Evolutionary conservation across 768 basidiomycete species (phyloP), one percentile per base, ranked within the genome.

Genomic region (Phanerodontia chrysosporium): DNA sequence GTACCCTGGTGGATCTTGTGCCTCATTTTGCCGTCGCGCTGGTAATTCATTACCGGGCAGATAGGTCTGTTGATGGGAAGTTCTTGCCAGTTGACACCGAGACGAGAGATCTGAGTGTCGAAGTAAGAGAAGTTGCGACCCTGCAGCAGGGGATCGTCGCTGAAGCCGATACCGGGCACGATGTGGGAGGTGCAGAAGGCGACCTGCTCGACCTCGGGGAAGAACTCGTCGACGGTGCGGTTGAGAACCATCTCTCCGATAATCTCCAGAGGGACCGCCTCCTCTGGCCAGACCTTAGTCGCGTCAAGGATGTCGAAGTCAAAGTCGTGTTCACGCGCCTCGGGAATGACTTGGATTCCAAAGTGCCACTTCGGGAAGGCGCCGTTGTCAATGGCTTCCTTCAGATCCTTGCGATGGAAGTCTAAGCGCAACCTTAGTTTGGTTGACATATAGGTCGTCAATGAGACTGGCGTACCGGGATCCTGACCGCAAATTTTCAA

Each of bases 221-320:
- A 95, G 75, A 82, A 95, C 65, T 91, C 89, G 54, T 87, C 82
- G 25, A 87, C 84, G 0, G 73, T 77, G 22, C 82, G 76, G 64
- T 89, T 76, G 32, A 90, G 70, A 1, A 84, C 80, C 65, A 95
- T 72, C 69, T 89, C 87, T 35, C 92, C 93, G 51, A 95, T 86
- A 61, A 82, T 77, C 64, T 88, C 77, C 14, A 95, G 76, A 0
- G 93, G 92, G 0, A 94, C 84, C 2, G 86, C 70, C 57, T 92
- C 89, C 69, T 92, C 85, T 0, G 92, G 91, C 83, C 91, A 90
- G 44, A 93, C 67, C 73, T 95, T 95, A 14, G 92, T 93, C 1
- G 89, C 84, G 66, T 95, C 92, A 52, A 95, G 81, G 29, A 95
- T 83, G 67, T 94, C 92, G 69, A 95, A 93, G 45, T 91, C 89